These are phyloP conservation scores for Lipomyces starkeyi DNA, from an alignment of 805 yeast genomes.

Conservation along the genomic window DNA sequence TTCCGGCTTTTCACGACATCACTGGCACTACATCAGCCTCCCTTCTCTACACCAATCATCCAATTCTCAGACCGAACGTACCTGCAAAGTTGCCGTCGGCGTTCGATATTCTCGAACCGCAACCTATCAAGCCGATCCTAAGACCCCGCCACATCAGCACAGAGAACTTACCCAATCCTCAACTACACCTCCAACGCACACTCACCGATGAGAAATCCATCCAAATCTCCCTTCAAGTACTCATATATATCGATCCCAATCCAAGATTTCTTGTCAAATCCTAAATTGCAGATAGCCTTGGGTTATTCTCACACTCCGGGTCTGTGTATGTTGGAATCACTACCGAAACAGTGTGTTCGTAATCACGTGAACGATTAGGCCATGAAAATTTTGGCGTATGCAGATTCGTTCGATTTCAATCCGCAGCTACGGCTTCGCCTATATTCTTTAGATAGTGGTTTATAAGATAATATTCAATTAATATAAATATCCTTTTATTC, in stretches of 20 bases:
- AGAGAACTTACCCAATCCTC: background rate
- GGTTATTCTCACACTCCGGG: background rate
- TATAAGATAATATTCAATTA: background rate
- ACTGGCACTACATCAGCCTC: slow-evolving; percentile 26
- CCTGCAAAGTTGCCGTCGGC: slow-evolving; percentile 52
- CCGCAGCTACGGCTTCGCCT: background rate
- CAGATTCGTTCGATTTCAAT: background rate
- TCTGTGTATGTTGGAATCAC: background rate
- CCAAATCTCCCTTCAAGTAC: background rate
- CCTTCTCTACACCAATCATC: background rate
- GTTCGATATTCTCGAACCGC: slow-evolving; percentile 55
- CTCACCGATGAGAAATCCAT: slow-evolving; percentile 36
- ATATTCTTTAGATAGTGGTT: background rate
- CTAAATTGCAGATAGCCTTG: background rate
- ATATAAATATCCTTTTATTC: too few species aligned
- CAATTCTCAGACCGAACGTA: slow-evolving; percentile 33
- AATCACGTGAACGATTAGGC: background rate
- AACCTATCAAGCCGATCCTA: slow-evolving; percentile 49
- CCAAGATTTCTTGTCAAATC: background rate
- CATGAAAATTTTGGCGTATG: background rate
- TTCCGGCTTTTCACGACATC: slow-evolving; percentile 59
- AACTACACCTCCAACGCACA: background rate
- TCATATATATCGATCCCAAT: background rate
- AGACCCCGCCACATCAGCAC: slow-evolving; percentile 2
- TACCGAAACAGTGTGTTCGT: background rate